These are phyloP conservation scores for Corynascus novoguineensis DNA, from an alignment of 495 filamentous ascomycete species.

Conservation along the genomic window DNA sequence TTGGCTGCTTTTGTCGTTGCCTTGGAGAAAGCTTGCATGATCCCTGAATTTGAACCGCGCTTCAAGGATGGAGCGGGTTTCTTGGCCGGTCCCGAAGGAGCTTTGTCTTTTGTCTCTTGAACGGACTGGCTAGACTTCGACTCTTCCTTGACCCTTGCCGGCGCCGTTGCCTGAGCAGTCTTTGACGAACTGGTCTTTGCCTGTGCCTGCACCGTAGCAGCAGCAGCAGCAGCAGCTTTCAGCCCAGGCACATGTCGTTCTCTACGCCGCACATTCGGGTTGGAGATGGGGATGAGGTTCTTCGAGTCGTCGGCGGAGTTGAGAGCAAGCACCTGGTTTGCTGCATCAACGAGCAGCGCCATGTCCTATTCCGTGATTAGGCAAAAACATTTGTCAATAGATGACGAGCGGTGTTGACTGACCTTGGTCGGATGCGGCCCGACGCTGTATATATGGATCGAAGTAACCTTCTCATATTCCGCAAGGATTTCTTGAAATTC, in stretches of 20 bases:
- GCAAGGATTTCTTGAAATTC: conserved; percentile 54
- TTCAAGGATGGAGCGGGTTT: conserved; percentile 47
- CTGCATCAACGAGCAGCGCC: conserved; percentile 64
- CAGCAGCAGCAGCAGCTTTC: conserved; percentile 20
- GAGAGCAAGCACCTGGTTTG: conserved; percentile 52
- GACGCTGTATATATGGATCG: conserved; percentile 84
- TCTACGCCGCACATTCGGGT: conserved; percentile 35
- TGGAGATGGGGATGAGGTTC: conserved; percentile 29
- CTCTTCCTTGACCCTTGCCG: conserved; percentile 33
- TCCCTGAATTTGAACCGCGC: conserved; percentile 47
- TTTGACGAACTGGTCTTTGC: conserved; percentile 17
- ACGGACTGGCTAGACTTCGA: conserved; percentile 23
- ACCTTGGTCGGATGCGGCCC: conserved; percentile 64
- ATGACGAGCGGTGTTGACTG: background rate
- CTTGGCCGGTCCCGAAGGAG: conserved; percentile 32
- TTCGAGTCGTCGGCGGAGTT: conserved; percentile 21
- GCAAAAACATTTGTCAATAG: background rate
- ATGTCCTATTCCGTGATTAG: conserved; percentile 48
- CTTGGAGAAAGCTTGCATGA: conserved; percentile 84
- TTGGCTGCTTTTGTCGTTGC: conserved; percentile 54
- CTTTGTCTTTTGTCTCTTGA: conserved; percentile 22
- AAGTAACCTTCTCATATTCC: conserved; percentile 62
- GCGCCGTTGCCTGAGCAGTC: background rate
- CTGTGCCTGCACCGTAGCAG: conserved; percentile 11
- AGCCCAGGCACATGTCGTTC: conserved; percentile 30